Conservation (phyloP, 495 filamentous ascomycete species). For the Durotheca rogersii region DNA sequence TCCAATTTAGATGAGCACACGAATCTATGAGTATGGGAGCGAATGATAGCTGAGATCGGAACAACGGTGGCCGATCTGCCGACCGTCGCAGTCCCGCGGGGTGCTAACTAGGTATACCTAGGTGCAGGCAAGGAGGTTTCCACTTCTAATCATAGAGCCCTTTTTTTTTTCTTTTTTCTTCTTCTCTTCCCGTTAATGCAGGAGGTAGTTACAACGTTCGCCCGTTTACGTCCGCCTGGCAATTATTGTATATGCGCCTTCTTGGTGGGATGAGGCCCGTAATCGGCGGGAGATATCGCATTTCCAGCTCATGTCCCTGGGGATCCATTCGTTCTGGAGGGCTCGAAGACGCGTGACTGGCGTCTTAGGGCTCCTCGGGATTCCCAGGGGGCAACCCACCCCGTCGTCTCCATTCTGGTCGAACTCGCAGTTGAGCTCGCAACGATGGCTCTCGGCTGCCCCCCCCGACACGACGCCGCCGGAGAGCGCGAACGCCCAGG, state of each 20-base stretch:
- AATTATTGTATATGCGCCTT: too few species aligned
- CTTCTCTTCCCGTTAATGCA: too few species aligned
- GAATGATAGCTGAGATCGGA: background rate
- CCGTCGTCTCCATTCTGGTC: slow-evolving; percentile 4
- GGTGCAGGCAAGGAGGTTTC: background rate
- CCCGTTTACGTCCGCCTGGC: too few species aligned
- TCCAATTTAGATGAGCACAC: too few species aligned
- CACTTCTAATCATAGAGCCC: background rate
- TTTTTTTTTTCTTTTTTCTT: background rate
- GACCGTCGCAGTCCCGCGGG: background rate
- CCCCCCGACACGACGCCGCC: background rate
- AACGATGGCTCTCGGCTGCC: slow-evolving; percentile 14
- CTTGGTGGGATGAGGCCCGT: slow-evolving; percentile 1
- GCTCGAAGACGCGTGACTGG: slow-evolving; percentile 27
- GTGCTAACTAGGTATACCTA: too few species aligned
- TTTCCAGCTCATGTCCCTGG: slow-evolving; percentile 49
- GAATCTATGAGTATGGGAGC: too few species aligned
- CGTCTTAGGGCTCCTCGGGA: slow-evolving; percentile 34
- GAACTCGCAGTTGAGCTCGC: slow-evolving; percentile 6
- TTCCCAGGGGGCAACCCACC: slow-evolving; percentile 35
- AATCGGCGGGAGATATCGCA: slow-evolving; percentile 27
- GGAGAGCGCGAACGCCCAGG: background rate
- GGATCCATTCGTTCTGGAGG: slow-evolving; percentile 40
- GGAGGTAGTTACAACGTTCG: too few species aligned
- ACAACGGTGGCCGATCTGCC: slow-evolving; percentile 4